Conservation (phyloP, 2,329 filamentous ascomycete species). For the Phialemonium atrogriseum region DNA sequence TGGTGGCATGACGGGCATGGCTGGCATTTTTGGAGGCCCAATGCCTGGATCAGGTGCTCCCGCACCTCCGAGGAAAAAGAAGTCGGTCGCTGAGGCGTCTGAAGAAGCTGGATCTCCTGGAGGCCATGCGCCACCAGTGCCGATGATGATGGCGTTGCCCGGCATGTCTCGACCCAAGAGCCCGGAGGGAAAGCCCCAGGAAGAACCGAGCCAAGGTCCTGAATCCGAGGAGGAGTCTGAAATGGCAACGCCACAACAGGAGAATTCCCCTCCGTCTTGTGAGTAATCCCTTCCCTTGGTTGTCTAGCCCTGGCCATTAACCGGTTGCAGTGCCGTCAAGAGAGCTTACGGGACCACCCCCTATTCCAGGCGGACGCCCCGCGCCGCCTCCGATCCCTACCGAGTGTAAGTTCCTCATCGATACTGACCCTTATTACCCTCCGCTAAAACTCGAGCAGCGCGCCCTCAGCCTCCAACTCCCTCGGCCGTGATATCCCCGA, state of each 20-base stretch:
- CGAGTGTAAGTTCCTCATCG: conserved; percentile 44
- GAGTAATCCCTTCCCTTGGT: conserved; percentile 11
- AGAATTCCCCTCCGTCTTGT: conserved; percentile 22
- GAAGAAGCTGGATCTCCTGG: conserved; percentile 36
- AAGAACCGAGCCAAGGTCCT: conserved; percentile 37
- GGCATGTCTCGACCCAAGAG: conserved; percentile 58
- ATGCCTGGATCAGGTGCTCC: conserved; percentile 50
- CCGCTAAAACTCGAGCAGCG: conserved; percentile 41
- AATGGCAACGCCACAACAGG: conserved; percentile 19
- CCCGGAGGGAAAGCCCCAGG: conserved; percentile 29
- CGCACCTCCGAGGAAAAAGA: conserved; percentile 48
- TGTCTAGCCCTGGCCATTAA: conserved; percentile 10
- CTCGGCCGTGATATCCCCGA: conserved; percentile 52
- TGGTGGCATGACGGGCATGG: conserved; percentile 93
- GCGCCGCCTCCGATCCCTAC: conserved; percentile 49
- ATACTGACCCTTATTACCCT: conserved; percentile 13
- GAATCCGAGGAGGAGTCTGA: conserved; percentile 23
- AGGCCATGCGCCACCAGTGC: conserved; percentile 44
- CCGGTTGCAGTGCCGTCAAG: conserved; percentile 20
- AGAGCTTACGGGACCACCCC: conserved; percentile 27
- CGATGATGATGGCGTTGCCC: conserved; percentile 57
- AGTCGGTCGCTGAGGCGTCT: conserved; percentile 32
- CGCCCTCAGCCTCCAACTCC: conserved; percentile 48
- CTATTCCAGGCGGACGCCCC: conserved; percentile 42
- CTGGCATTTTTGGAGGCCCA: conserved; percentile 45